Evolutionary conservation across 768 basidiomycete genomes (phyloP), one percentile per base, ranked within the genome.

Genomic region (Tylopilus cervinicoccineus): DNA sequence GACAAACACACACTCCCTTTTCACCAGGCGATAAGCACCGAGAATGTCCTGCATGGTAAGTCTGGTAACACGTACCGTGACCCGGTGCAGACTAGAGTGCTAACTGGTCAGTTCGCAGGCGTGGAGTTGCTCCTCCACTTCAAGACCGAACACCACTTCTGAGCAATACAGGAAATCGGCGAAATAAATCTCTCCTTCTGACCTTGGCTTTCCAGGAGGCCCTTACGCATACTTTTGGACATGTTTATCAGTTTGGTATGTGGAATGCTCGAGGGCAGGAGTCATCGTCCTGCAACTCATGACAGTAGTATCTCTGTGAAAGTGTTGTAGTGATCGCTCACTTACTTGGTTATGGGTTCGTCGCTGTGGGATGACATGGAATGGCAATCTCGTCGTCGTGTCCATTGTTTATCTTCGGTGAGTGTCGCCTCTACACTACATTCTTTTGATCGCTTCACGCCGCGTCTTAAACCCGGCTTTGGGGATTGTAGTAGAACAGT

Each of bases 161-260:
- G 29, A 31, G 29, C 29, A 31, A 31, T 13, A 31, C 8, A 31
- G 29, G 29, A 31, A 13, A 7, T 31, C 9, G 29, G 9, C 29
- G 14, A 31, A 31, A 31, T 3, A 31, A 10, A 13, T 31, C 9
- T 7, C 14, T 31, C 9, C 13, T 34, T 8, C 17, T n/a, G n/a
- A 34, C 17, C 3, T 17, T 1, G 27, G 59, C 19, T 69, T 62
- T 38, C 69, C 70, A 6, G 71, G 71, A 0, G 73, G 73, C 2
- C 63, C 64, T 16, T 47, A 53, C 11, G 62, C 51, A 5, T 75
- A 71, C 49, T 60, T 68, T 36, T 36, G 36, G 16, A 38, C 57
- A 10, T 33, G 68, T 29, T 41, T 39, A 4, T 24, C 38, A 54
- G 3, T 45, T 7, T 67, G 69, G 60, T 66, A 66, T 31, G 31